Conservation (phyloP, 345 rosid species). For the Chamaenerion angustifolium region DNA sequence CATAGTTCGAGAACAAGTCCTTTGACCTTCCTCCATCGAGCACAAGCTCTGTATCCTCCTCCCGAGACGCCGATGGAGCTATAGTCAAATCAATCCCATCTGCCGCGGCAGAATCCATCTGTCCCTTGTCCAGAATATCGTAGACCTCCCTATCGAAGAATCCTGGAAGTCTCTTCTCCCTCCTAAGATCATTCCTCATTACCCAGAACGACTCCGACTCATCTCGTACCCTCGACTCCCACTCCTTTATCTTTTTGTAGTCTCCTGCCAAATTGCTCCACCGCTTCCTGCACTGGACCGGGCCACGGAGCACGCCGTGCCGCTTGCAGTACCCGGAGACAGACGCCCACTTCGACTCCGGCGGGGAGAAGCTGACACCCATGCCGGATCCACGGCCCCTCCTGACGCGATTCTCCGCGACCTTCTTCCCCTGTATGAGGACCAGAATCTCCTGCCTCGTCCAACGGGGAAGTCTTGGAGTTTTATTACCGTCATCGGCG, state of each 20-base stretch:
- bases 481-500: conserved; percentile 23
- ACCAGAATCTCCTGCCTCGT: conserved; percentile 92
- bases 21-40: conserved; percentile 2
- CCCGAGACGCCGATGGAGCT: conserved; percentile 6
- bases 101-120: background rate
- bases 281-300: conserved; percentile 96
- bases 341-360: conserved; percentile 93
- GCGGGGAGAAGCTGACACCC: conserved; percentile 50
- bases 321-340: conserved; percentile 77
- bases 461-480: conserved; percentile 90
- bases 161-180: conserved; percentile 84
- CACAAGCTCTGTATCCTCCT: conserved; percentile 5
- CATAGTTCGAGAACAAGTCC: conserved; percentile 55
- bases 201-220: conserved; percentile 89
- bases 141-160: conserved; percentile 90
- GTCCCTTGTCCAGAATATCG: conserved; percentile 66
- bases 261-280: conserved; percentile 98
- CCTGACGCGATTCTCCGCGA: conserved; percentile 84
- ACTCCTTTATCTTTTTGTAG: conserved; percentile 87
- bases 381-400: conserved; percentile 48
- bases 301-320: conserved; percentile 91
- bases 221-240: conserved; percentile 62
- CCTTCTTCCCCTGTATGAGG: conserved; percentile 85
- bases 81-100: conserved; percentile 6
- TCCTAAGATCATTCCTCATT: conserved; percentile 82